Conservation (phyloP, 1,139 yeast species). For the Suhomyces bokatorum region DNA sequence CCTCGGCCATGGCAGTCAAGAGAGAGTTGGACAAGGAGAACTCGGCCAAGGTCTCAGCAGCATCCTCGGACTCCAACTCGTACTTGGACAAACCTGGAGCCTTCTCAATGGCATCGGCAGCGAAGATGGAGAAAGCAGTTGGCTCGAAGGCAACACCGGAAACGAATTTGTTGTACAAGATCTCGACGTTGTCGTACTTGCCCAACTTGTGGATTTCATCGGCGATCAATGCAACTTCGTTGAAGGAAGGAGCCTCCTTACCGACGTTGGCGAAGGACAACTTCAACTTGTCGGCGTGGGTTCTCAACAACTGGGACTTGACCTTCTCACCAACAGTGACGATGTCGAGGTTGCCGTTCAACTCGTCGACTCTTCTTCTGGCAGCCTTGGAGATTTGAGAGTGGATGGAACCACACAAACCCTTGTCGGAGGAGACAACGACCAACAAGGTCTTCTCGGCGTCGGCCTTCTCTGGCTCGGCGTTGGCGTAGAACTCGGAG, state of each 20-base stretch:
- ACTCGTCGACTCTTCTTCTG: slow-evolving; percentile 60
- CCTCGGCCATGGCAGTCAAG: slow-evolving; percentile 93
- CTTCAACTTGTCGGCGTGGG: slow-evolving; percentile 66
- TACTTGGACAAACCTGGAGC: slow-evolving; percentile 87
- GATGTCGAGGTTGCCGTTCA: slow-evolving; percentile 71
- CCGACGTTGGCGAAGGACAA: slow-evolving; percentile 89
- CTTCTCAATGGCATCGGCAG: slow-evolving; percentile 70
- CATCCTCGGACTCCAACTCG: slow-evolving; percentile 77
- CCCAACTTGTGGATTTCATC: slow-evolving; percentile 76
- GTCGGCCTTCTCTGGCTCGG: slow-evolving; percentile 68
- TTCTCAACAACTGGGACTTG: slow-evolving; percentile 84
- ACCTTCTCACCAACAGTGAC: slow-evolving; percentile 94
- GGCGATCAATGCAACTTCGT: slow-evolving; percentile 85
- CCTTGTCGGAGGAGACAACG: slow-evolving; percentile 95
- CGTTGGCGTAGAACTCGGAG: slow-evolving; percentile 72
- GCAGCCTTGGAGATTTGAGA: slow-evolving; percentile 90
- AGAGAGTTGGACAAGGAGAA: slow-evolving; percentile 89
- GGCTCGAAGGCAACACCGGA: slow-evolving; percentile 93
- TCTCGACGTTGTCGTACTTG: slow-evolving; percentile 73
- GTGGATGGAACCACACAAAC: slow-evolving; percentile 98
- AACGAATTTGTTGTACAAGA: slow-evolving; percentile 84
- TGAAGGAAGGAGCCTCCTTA: slow-evolving; percentile 93
- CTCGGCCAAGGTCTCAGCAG: slow-evolving; percentile 67
- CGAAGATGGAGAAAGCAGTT: slow-evolving; percentile 63
- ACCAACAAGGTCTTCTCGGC: slow-evolving; percentile 68